These are phyloP conservation scores for Myxozyma neotropica DNA, from an alignment of 805 yeast genomes.

Conservation along the genomic window DNA sequence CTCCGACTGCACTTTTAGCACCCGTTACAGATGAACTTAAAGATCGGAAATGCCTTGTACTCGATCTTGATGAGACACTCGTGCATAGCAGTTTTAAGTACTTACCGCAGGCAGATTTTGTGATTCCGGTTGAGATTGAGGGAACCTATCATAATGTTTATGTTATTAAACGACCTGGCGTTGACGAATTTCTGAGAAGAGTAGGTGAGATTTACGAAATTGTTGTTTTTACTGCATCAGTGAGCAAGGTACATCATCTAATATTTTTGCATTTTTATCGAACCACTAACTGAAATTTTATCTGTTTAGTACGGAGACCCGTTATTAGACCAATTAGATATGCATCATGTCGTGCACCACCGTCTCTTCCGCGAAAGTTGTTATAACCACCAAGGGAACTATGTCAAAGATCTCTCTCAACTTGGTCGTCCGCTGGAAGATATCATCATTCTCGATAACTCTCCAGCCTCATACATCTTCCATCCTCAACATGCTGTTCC, in stretches of 20 bases:
- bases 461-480: constrained; percentile 97
- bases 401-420: constrained; percentile 89
- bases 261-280: not conserved
- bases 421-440: constrained; percentile 89
- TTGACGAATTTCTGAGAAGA: constrained; percentile 81
- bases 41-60: constrained; percentile 79
- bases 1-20: constrained; percentile 51
- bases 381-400: constrained; percentile 89
- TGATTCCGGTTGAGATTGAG: constrained; percentile 96
- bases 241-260: constrained; percentile 61
- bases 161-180: constrained; percentile 97
- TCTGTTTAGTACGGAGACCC: constrained; percentile 81
- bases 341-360: constrained; percentile 77
- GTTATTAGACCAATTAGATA: constrained; percentile 81
- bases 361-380: constrained; percentile 93
- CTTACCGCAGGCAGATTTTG: constrained; percentile 90
- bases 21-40: constrained; percentile 53
- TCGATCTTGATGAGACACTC: constrained; percentile 93
- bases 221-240: constrained; percentile 96
- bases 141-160: constrained; percentile 90
- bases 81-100: constrained; percentile 95
- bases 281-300: too few species aligned
- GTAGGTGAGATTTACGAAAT: constrained; percentile 91
- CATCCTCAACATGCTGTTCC: constrained; percentile 99
- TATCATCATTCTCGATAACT: constrained; percentile 88